Evolutionary conservation across 192 early-diverging fungal species (phyloP), one percentile per base, ranked within the genome.

Genomic region (Diversispora epigaea): DNA sequence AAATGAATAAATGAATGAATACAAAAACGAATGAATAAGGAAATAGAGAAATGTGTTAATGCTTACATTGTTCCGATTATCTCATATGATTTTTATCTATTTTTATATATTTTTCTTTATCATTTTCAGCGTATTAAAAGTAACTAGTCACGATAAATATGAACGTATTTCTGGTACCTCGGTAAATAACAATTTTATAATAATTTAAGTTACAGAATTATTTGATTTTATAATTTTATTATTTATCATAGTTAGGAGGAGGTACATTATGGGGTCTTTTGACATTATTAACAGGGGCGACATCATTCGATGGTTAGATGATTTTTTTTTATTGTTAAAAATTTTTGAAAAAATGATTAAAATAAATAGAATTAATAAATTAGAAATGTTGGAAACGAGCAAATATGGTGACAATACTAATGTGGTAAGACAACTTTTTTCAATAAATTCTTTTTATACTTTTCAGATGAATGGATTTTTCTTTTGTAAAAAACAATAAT

Each of bases 261-360:
- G 95, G 95, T 50, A 99, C 98, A 32, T 82, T 97, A 21, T 98
- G 96, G 96, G 97, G 97, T 7, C 82, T 99, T 39, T 78, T 97
- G 58, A 89, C 92, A 19, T 77, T 97, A 52, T 83, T 99, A 75
- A 98, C 95, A 17, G 89, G 92, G 55, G 96, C 95, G 14, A 86
- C 88, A 65, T 90, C 90, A 41, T 98, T 95, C 76, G 96, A 97
- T 80, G 91, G 89, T 88, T 85, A 41, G 68, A 40, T 19, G n/a
- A 5, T 62, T 55, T 7, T 55, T 40, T 19, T 54, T 21, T n/a
- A 4, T 40, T 65, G 8, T 43, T 15, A 44, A n/a, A n/a, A 21
- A 4, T 21, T 8, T 49, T 45, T 15, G 17, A 6, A 60, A 22
- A 39, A 11, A 21, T 56, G 0, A 58, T 4, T 60, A 44, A 19